Base-by-base conservation (phyloP, 176 grass and related monocot species). In the Juncus effusus region DNA sequence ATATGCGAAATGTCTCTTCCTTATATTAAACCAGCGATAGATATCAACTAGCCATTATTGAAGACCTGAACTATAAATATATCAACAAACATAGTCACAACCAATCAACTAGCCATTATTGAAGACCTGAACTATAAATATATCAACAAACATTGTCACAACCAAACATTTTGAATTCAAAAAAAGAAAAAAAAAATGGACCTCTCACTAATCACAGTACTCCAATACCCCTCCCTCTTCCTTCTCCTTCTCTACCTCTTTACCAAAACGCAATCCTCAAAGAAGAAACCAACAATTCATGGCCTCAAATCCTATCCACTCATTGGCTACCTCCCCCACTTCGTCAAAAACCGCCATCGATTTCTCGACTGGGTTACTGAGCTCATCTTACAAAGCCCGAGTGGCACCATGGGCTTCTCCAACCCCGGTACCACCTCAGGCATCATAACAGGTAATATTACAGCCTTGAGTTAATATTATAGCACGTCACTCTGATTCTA, bases 261-360 rank as follows among this genome's bases (percentile, higher is more conserved):
- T 53, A 54, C 7, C 59, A 71, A 54, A 42, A 79, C 50, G 39
- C 19, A 73, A 60, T 41, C 51, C 42, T 47, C 13, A 41, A 50
- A 8, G 15, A 59, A 69, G 44, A 80, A 69, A 49, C 72, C 55
- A 13, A 52, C 45, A 16, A 61, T 52, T n/a, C 56, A 70, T 41
- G 62, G 66, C 15, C 56, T 77, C 39, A 62, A 56, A 60, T 16
- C 74, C 36, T 73, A 81, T 67, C 73, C 83, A 1, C 37, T 85
- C 13, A 40, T 85, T 28, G 78, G 83, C 61, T n/a, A 73, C 67
- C 77, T 81, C 39, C 74, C 78, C 5, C 65, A 76, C 11, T 86
- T 69, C 61, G n/a, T 81, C 74, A 54, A 35, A 42, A 86, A 81
- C 67, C 73, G 68, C 13, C 78, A 81, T 41, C 67, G 83, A n/a